Base-by-base conservation (phyloP, 1,284 basidiomycete genomes). In the Austroboletus olivaceoglutinosus region DNA sequence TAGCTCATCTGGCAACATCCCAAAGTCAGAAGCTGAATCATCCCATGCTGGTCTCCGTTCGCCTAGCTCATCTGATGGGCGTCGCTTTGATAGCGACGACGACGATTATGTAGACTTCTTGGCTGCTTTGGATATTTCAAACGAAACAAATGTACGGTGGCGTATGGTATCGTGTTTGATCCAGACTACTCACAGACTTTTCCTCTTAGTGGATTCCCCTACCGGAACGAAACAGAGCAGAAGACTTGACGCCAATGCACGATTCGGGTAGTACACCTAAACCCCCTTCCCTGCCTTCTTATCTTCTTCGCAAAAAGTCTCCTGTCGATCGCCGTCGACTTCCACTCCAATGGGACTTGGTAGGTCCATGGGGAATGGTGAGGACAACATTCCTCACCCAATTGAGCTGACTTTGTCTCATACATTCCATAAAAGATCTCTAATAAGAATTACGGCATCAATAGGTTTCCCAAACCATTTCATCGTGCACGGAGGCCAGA, bases 211-310 rank as follows among this genome's bases (percentile, higher is more conserved):
- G 64, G 64, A 41, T 50, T 22, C 54, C 63, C 18, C 29, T 54
- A 9, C 65, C 68, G 0, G 52, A 54, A 34, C 51, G 62, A 36
- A 69, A 70, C 27, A 67, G 55, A 43, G 68, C 67, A 18, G 64
- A 70, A 54, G 62, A 68, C 39, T 51, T 68, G 50, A 67, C 67
- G 1, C 63, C 63, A 4, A 45, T 44, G 31, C 34, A 53, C 29
- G 46, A 56, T 2, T 37, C 33, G 3, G 50, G 53, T 21, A 43
- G 13, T 9, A 30, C 21, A 11, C 22, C 45, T 18, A 55, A 51
- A 43, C 48, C 48, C 40, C 48, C 13, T 0, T 9, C 46, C 10
- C 18, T 53, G 0, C 51, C 60, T 29, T 42, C 52, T 18, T 47
- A 30, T 37, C 22, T 56, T 45, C 52, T 62, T 36, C 54, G 51